phyloP scores from a whole-genome alignment of 1,139 yeast species.

The Candida sanyaensis region DNA sequence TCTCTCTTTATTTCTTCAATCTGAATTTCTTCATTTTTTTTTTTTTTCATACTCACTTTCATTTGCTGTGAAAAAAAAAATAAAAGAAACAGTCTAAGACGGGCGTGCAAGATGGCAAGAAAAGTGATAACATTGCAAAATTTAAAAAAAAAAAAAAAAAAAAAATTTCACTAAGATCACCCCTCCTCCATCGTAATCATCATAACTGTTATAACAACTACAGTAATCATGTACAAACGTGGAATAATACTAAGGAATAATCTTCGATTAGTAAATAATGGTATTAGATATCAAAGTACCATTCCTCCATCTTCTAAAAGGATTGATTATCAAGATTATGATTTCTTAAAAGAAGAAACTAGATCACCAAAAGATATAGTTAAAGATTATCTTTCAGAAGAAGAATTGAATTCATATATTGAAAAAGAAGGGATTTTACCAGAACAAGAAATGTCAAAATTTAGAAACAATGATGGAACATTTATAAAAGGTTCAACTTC shows the following conservation, averaged over 20 bases:
- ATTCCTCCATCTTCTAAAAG: background rate
- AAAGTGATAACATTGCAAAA: slow-evolving; percentile 1
- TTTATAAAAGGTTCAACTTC: slow-evolving; percentile 47
- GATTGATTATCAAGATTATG: slow-evolving; percentile 5
- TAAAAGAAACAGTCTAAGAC: no score
- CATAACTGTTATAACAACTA: background rate
- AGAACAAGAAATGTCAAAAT: slow-evolving; percentile 25
- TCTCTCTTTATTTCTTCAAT: no score
- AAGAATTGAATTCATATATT: slow-evolving; percentile 2
- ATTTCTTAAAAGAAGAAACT: slow-evolving; percentile 8
- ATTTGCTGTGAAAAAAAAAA: slow-evolving; percentile 7
- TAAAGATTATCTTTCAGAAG: slow-evolving; percentile 6
- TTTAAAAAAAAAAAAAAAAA: no score
- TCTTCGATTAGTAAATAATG: background rate
- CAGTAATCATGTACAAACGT: background rate
- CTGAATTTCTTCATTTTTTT: background rate
- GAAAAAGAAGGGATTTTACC: slow-evolving; percentile 1
- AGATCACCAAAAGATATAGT: slow-evolving; percentile 6
- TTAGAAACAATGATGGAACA: slow-evolving; percentile 39
- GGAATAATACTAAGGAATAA: background rate
- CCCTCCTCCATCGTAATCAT: background rate
- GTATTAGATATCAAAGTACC: background rate
- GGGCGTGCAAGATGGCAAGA: background rate
- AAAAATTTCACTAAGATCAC: background rate
- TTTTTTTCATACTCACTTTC: background rate